A percentile compares a stretch with the other conserved stretches of the same genome.
phyloP scores from a whole-genome alignment of 768 basidiomycete genomes.

The Agaricus sinodeliciosus region DNA sequence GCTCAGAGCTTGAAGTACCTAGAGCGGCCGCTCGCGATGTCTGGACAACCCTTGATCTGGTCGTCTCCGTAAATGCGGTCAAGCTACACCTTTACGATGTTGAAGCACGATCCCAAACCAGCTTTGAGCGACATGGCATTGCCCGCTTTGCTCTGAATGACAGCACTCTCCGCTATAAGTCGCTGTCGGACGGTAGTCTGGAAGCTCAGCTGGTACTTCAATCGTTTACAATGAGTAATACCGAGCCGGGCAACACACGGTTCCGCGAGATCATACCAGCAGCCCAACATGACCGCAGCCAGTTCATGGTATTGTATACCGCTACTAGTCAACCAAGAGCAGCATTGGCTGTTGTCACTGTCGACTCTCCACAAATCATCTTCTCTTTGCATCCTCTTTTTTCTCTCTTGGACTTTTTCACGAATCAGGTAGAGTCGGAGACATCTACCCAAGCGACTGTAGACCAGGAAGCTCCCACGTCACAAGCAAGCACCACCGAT shows the following conservation, averaged over 20 bases:
- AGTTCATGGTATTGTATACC: constrained; percentile 91
- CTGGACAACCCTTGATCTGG: constrained; percentile 68
- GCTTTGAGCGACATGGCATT: constrained; percentile 74
- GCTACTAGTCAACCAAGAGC: constrained; percentile 48
- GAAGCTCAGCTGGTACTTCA: constrained; percentile 86
- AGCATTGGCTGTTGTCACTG: constrained; percentile 73
- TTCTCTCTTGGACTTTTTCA: constrained; percentile 81
- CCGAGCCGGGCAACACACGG: constrained; percentile 68
- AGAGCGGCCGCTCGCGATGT: constrained; percentile 20
- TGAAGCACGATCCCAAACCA: constrained; percentile 45
- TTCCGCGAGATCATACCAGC: constrained; percentile 96
- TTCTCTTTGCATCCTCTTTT: constrained; percentile 91
- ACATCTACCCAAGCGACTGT: background rate
- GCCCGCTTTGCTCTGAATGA: constrained; percentile 79
- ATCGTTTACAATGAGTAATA: constrained; percentile 91
- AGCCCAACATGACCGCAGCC: constrained; percentile 79
- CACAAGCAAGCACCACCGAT: background rate
- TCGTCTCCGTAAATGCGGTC: constrained; percentile 62
- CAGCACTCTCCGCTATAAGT: constrained; percentile 73
- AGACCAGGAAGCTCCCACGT: background rate
- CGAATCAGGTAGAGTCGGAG: constrained; percentile 26
- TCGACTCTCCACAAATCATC: constrained; percentile 90
- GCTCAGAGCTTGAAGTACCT: constrained; percentile 59
- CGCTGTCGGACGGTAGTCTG: constrained; percentile 73
- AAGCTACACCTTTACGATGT: constrained; percentile 84